A percentile compares a stretch with the other conserved stretches of the same genome.
phyloP scores from a whole-genome alignment of 192 early-diverging fungal genomes.

The Thoreauomyces humboldtii region DNA sequence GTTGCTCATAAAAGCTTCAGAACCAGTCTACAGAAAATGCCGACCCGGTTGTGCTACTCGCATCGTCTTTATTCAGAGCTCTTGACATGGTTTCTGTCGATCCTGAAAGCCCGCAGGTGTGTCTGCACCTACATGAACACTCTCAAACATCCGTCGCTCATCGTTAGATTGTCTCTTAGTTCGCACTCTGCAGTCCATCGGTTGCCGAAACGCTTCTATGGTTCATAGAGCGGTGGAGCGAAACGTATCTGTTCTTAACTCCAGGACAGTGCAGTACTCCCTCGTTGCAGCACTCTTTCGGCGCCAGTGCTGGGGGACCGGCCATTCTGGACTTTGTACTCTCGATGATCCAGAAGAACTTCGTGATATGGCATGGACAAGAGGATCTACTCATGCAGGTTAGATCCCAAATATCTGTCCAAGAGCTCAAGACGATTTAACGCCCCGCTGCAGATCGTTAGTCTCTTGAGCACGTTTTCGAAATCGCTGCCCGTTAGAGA shows the following conservation, averaged over 20 bases:
- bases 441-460: conserved; percentile 12
- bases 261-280: conserved; percentile 4
- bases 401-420: too few species aligned
- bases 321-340: conserved; percentile 63
- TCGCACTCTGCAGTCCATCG: conserved; percentile 66
- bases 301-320: conserved; percentile 53
- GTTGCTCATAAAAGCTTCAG: too few species aligned
- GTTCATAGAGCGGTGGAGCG: conserved; percentile 73
- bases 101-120: conserved; percentile 28
- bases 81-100: conserved; percentile 55
- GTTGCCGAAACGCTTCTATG: conserved; percentile 69
- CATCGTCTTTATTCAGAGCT: conserved; percentile 47
- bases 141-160: too few species aligned
- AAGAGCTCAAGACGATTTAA: too few species aligned
- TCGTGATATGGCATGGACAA: conserved; percentile 70
- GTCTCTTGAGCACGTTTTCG: conserved; percentile 17
- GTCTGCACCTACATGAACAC: too few species aligned
- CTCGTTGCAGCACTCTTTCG: conserved; percentile 56
- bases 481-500: conserved; percentile 38
- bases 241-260: conserved; percentile 63
- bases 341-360: conserved; percentile 54
- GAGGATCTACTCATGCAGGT: conserved; percentile 62
- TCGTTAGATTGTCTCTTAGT: too few species aligned
- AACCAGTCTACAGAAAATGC: conserved; percentile 12
- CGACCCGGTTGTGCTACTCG: conserved; percentile 52